phyloP scores from a whole-genome alignment of 2,329 filamentous ascomycete species.

The Clarireedia monteithiana region DNA sequence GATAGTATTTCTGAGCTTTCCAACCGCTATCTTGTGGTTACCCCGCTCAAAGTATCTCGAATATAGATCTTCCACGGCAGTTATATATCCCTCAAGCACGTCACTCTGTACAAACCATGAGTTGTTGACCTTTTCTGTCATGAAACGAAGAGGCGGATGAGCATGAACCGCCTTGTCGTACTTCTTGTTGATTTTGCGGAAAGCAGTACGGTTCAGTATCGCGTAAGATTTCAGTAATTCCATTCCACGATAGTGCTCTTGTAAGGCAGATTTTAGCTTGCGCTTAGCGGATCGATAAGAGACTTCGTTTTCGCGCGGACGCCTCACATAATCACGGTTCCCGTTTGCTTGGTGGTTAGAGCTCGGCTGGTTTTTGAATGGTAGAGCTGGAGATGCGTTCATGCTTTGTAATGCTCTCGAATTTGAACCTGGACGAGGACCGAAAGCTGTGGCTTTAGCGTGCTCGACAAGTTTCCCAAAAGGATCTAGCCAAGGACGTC shows the following conservation, averaged over 20 bases:
- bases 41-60: constrained; percentile 90
- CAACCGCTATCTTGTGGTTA: constrained; percentile 83
- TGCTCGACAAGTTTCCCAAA: constrained; percentile 29
- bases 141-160: constrained; percentile 69
- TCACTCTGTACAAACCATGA: constrained; percentile 90
- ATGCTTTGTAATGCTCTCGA: constrained; percentile 51
- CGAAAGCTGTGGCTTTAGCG: constrained; percentile 41
- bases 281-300: constrained; percentile 82
- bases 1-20: constrained; percentile 72
- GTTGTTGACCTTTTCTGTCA: constrained; percentile 85
- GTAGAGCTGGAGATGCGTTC: constrained; percentile 30
- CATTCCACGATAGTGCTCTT: constrained; percentile 87
- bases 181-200: constrained; percentile 97
- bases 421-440: constrained; percentile 46
- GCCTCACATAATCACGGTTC: constrained; percentile 42
- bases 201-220: constrained; percentile 82
- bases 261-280: constrained; percentile 83
- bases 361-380: constrained; percentile 34
- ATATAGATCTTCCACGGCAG: constrained; percentile 82
- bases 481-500: constrained; percentile 41
- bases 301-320: constrained; percentile 50
- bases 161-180: constrained; percentile 88
- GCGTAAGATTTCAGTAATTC: constrained; percentile 91
- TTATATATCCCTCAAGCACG: constrained; percentile 71
- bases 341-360: constrained; percentile 17